phyloP scores from a whole-genome alignment of 352 stramenopile genomes.

The Phytophthora constricta region DNA sequence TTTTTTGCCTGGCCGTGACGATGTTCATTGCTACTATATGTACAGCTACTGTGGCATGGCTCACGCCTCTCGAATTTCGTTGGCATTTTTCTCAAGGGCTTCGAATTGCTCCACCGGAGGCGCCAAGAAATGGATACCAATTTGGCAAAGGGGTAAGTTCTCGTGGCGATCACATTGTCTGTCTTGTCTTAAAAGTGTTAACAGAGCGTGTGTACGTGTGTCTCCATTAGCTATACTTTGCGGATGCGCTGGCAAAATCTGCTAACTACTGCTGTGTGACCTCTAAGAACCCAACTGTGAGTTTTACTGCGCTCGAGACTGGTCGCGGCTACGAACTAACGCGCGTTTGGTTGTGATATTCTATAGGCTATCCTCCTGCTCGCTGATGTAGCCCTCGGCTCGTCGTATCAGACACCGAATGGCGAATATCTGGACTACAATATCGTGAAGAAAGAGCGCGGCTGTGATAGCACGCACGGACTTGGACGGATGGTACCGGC shows the following conservation, averaged over 20 bases:
- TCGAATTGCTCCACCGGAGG: conserved; percentile 72
- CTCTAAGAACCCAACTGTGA: conserved; percentile 33
- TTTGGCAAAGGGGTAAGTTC: conserved; percentile 71
- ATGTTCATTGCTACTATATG: neutral
- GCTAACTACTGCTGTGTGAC: conserved; percentile 60
- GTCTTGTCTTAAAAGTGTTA: neutral
- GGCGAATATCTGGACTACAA: conserved; percentile 39
- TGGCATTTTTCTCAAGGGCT: conserved; percentile 76
- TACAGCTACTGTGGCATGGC: conserved; percentile 66
- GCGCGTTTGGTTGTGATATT: neutral
- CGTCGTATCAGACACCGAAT: conserved; percentile 20
- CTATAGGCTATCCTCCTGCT: conserved; percentile 42
- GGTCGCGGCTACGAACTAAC: neutral
- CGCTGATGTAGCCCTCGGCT: conserved; percentile 48
- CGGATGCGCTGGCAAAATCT: conserved; percentile 63
- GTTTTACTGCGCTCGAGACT: neutral
- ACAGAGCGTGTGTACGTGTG: neutral
- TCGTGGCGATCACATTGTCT: neutral
- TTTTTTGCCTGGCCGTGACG: too few relatives aligned
- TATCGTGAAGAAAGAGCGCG: conserved; percentile 20
- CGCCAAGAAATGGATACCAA: conserved; percentile 65
- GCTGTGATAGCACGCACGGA: conserved; percentile 42
- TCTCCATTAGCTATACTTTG: conserved; percentile 66
- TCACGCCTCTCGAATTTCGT: conserved; percentile 65
- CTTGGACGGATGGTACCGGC: conserved; percentile 40